Evolutionary conservation across 2,329 filamentous ascomycete genomes (phyloP).

Genomic region (Verticillium klebahnii): DNA sequence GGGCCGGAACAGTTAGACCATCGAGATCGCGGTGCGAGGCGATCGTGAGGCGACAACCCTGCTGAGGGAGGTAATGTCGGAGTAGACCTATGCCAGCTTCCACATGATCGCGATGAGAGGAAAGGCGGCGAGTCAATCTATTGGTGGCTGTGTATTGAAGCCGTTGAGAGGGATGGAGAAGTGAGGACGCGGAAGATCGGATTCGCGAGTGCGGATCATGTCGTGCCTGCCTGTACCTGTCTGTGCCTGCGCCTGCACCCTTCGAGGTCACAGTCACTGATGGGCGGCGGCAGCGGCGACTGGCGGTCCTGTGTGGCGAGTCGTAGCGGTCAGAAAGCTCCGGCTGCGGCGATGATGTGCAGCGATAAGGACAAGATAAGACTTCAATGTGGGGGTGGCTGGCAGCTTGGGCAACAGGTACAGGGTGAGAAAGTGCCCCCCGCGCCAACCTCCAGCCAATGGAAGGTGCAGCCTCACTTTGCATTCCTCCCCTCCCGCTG

Average conservation of each 20-base stretch:
- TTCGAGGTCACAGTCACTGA: too few relatives aligned
- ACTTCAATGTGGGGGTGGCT: neutral
- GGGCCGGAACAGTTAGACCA: neutral
- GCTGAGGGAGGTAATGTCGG: neutral
- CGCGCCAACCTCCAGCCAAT: neutral
- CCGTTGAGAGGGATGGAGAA: neutral
- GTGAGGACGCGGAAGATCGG: neutral
- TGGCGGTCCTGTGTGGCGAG: neutral
- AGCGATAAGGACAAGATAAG: neutral
- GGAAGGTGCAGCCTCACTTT: neutral
- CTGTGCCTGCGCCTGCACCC: neutral
- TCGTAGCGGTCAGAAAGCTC: neutral
- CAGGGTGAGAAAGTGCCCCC: neutral
- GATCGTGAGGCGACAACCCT: neutral
- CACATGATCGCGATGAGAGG: neutral
- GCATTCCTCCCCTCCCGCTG: neutral
- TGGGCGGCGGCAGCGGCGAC: neutral
- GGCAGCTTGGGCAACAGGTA: neutral
- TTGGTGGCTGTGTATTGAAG: neutral
- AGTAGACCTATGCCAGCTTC: neutral
- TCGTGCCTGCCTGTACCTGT: neutral
- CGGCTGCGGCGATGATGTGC: neutral
- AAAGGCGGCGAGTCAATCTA: neutral
- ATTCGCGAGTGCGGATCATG: neutral
- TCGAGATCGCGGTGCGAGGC: neutral